phyloP scores from a whole-genome alignment of 306 rosid species.

The Casuarina glauca region DNA sequence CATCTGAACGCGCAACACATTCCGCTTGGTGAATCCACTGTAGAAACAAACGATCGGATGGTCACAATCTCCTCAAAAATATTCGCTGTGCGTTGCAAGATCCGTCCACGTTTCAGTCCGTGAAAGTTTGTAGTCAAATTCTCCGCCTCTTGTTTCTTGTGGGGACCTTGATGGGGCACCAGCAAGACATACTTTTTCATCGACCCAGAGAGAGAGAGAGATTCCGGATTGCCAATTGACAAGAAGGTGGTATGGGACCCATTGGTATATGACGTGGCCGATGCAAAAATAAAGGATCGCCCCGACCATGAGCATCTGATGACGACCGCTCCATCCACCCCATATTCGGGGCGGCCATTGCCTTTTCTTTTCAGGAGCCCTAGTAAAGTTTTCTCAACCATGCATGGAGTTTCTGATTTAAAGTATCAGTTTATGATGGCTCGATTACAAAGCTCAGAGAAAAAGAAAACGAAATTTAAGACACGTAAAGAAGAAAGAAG shows the following conservation, averaged over 20 bases:
- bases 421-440: neutral
- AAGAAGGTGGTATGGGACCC: slow-evolving; percentile 32
- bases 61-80: slow-evolving; percentile 6
- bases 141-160: slow-evolving; percentile 10
- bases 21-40: too few relatives aligned
- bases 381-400: neutral
- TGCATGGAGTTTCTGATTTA: neutral
- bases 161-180: slow-evolving; percentile 12
- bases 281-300: slow-evolving; percentile 12
- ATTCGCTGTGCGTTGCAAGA: slow-evolving; percentile 4
- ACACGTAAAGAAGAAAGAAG: too few relatives aligned
- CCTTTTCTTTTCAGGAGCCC: neutral
- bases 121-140: slow-evolving; percentile 12
- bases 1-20: too few relatives aligned
- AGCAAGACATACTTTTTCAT: slow-evolving; percentile 1
- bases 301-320: slow-evolving; percentile 43
- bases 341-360: slow-evolving; percentile 16
- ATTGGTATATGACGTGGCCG: slow-evolving; percentile 20
- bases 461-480: neutral
- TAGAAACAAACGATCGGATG: neutral
- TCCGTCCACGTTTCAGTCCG: neutral
- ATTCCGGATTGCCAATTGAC: slow-evolving; percentile 20
- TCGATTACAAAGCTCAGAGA: neutral
- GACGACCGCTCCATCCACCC: slow-evolving; percentile 31
- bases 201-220: slow-evolving; percentile 6